phyloP scores from a whole-genome alignment of 352 stramenopile species.

The Plasmopara muralis region DNA sequence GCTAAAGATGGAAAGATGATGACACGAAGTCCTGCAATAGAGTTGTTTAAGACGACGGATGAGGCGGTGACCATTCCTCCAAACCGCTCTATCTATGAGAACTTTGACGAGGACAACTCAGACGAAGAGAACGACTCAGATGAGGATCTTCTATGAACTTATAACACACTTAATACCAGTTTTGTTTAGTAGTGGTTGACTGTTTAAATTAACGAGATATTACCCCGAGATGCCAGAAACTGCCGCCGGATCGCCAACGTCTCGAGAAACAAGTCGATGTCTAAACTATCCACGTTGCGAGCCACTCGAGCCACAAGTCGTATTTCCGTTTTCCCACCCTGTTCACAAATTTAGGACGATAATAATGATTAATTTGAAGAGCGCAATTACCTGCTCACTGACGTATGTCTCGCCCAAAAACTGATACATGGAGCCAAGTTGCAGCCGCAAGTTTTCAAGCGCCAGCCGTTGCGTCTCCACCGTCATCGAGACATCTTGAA shows the following conservation, averaged over 20 bases:
- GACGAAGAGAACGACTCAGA: slow-evolving; percentile 31
- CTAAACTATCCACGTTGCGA: slow-evolving; percentile 73
- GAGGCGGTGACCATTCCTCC: background rate
- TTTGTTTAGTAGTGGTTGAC: too few relatives aligned
- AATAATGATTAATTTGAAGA: too few relatives aligned
- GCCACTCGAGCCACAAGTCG: slow-evolving; percentile 60
- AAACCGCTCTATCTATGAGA: slow-evolving; percentile 57
- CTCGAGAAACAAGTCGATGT: slow-evolving; percentile 75
- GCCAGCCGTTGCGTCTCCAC: slow-evolving; percentile 59
- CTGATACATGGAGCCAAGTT: slow-evolving; percentile 74
- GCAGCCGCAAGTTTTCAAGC: slow-evolving; percentile 45
- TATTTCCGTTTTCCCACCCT: slow-evolving; percentile 30
- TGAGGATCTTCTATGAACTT: slow-evolving; percentile 61
- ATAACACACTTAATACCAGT: slow-evolving; percentile 6
- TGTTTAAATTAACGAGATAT: too few relatives aligned
- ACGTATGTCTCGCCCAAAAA: slow-evolving; percentile 74
- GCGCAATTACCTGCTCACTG: slow-evolving; percentile 16
- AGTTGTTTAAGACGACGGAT: too few relatives aligned
- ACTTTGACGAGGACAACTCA: slow-evolving; percentile 46
- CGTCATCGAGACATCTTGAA: slow-evolving; percentile 53
- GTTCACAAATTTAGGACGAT: background rate
- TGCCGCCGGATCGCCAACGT: slow-evolving; percentile 61
- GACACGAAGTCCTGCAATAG: too few relatives aligned
- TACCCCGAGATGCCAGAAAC: slow-evolving; percentile 39
- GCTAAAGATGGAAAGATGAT: slow-evolving; percentile 1